Base-by-base conservation (phyloP, 139 green algal genomes). In the Pseudopediastrum boryanum region DNA sequence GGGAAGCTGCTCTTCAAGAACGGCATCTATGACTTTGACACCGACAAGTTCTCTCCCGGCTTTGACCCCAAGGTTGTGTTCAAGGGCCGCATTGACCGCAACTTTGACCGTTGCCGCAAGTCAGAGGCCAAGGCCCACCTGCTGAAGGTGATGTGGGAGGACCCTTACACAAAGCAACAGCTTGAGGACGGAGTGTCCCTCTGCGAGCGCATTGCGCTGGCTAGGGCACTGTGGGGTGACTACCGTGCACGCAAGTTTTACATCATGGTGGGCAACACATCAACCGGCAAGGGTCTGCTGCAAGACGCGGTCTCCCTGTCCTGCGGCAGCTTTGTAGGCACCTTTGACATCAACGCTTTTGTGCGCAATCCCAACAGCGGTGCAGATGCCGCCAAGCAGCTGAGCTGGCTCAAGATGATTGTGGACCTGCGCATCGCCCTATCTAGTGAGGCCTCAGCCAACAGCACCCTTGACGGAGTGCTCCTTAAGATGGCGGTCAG, bases 1-100 rank as follows among this genome's bases (percentile, higher is more conserved):
- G 63, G 35, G 38, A 71, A 71, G 63, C 63, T 71, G 63, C 63
- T 71, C 31, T 71, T 71, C 29, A 7, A n/a, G 27, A 21, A 71
- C 39, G 63, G 63, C 63, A 50, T 71, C n/a, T 71, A 71, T 43
- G 63, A 71, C 16, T 71, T 71, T 50, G 35, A 71, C 63, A 51
- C 31, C 50, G 63, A 71, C 63, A 71, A 21, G 16, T 71, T 71
- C 63, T 54, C 63, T 31, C 63, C 63, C 35, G 27, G 63, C 35
- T 71, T 71, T 50, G 63, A 71, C 63, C 36, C 27, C 27, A n/a
- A 46, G 31, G 39, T 71, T 16, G 63, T 71, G 23, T 71, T 71
- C 50, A 39, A 38, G 13, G 63, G 63, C 23, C 29, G 63, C 31
- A 71, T 71, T 23, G 35, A 71, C 63, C 63, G 63, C 31, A 48